These are phyloP conservation scores for Fomitiporia mediterranea DNA, from an alignment of 1,284 basidiomycete genomes.

Conservation along the genomic window DNA sequence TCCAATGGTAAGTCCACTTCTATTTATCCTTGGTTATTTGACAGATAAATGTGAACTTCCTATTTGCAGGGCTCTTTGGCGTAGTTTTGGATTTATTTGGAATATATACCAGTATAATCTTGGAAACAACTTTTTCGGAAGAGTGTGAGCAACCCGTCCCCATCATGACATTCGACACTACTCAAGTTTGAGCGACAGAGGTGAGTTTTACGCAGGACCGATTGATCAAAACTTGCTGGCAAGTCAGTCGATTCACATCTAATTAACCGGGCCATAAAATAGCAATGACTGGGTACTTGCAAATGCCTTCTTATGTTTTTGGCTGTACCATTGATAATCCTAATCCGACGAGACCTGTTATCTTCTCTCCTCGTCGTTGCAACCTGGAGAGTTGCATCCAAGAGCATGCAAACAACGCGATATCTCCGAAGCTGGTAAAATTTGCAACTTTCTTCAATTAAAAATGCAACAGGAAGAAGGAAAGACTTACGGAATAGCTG, in stretches of 20 bases:
- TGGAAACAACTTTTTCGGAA: no score
- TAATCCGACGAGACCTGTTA: slow-evolving; percentile 9
- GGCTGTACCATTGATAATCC: neutral
- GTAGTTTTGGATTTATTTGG: neutral
- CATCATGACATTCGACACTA: no score
- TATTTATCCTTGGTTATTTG: neutral
- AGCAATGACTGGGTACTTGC: no score
- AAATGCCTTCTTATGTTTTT: no score
- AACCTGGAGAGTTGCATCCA: slow-evolving; percentile 12
- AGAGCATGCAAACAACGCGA: slow-evolving; percentile 13
- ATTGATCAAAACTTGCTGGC: no score
- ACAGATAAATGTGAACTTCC: neutral
- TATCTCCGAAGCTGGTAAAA: slow-evolving; percentile 15
- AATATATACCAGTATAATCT: no score
- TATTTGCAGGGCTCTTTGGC: neutral
- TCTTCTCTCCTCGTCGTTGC: slow-evolving; percentile 5
- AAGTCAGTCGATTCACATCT: no score
- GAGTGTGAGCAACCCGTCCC: no score
- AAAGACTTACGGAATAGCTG: slow-evolving; percentile 6
- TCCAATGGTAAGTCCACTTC: slow-evolving; percentile 66
- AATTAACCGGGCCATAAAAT: no score
- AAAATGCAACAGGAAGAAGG: neutral
- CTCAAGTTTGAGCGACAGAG: no score
- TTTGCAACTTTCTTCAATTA: neutral
- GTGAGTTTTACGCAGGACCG: no score